Evolutionary conservation across 192 early-diverging fungal species (phyloP), one percentile per base, ranked within the genome.

Genomic region (Dispira simplex): DNA sequence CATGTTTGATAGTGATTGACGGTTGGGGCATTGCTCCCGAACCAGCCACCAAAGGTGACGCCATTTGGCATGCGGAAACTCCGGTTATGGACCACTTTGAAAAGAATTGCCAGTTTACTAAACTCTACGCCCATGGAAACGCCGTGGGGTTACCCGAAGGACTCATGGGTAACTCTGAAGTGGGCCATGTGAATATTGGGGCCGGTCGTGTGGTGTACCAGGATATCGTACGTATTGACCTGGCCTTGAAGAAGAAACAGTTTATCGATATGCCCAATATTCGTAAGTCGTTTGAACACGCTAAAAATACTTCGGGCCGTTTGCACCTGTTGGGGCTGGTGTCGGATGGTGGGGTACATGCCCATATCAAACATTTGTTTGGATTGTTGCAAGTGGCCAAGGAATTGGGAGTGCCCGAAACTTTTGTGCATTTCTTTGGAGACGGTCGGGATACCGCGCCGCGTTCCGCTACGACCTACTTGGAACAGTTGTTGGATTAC

Each of bases 101-200:
- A 65, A 77, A 83, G 68, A 73, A 80, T 39, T 84, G 91, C 68
- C 84, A 84, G 44, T 90, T 75, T 69, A 85, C 86, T 18, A 77
- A 80, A 47, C 77, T 99, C 46, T 83, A 75, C 57, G 97, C 97
- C n/a, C 93, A 98, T 69, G 97, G 97, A 27, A 81, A 88, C 43
- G 81, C 85, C 32, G 97, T 99, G 52, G 97, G 97, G 58, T 81
- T 99, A 43, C 95, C 95, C 13, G 94, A 93, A n/a, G 97, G 93
- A 11, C 81, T 98, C 60, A 99, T 99, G 97, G 97, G 95, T 63
- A 99, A 99, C 84, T 93, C 90, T 48, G 97, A 99, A 76, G 97
- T 99, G 48, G 97, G 97, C 12, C 97, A 99, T 69, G 75, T 98
- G 70, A 99, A 99, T 82, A 94, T 99, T 84, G 97, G 97, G 59